Evolutionary conservation across 768 basidiomycete genomes (phyloP).

Genomic region (Amanita pseudoporphyria): DNA sequence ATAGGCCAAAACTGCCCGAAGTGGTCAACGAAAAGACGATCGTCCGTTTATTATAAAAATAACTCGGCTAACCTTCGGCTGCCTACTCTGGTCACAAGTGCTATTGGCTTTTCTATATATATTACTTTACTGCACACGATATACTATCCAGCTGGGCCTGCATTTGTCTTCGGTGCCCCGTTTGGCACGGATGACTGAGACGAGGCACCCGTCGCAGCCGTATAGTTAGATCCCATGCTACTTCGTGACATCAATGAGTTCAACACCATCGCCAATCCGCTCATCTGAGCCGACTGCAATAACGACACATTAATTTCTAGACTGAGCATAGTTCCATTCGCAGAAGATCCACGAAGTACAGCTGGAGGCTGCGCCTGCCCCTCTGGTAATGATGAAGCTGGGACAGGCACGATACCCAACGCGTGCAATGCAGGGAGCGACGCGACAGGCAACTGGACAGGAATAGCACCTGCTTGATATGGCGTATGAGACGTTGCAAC

Average conservation of each 20-base stretch:
- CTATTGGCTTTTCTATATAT: too few relatives aligned
- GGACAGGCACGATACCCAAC: conserved; percentile 66
- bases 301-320: conserved; percentile 73
- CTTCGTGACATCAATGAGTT: conserved; percentile 58
- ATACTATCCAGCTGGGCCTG: background rate
- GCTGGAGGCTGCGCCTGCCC: conserved; percentile 64
- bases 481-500: conserved; percentile 24
- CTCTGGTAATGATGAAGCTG: conserved; percentile 40
- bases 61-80: too few relatives aligned
- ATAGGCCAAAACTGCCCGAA: too few relatives aligned
- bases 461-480: conserved; percentile 33
- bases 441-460: conserved; percentile 64
- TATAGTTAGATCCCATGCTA: background rate
- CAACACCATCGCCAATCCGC: conserved; percentile 58
- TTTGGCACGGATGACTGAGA: background rate
- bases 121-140: background rate
- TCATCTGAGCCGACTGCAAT: conserved; percentile 70
- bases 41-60: too few relatives aligned
- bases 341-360: conserved; percentile 62
- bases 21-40: too few relatives aligned
- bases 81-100: too few relatives aligned
- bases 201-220: background rate
- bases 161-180: background rate
- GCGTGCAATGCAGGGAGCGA: conserved; percentile 57
- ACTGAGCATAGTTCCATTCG: conserved; percentile 62